These are phyloP conservation scores for Pythium brassicae DNA, from an alignment of 352 stramenopile genomes.

Conservation along the genomic window DNA sequence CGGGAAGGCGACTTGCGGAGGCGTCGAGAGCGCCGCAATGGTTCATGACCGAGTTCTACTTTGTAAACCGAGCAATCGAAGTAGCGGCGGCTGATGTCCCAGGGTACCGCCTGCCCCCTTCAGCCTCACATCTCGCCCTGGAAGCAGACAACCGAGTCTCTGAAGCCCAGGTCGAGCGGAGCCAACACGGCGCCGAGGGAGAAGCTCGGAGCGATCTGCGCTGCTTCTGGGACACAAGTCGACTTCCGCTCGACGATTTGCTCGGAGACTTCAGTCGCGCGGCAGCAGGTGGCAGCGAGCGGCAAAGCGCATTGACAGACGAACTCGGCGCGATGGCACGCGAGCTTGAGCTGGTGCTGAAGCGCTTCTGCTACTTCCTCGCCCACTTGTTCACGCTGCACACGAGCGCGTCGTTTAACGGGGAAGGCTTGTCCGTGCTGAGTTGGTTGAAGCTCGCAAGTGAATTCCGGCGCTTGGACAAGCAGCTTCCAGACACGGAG, in stretches of 20 bases:
- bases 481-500: conserved; percentile 14
- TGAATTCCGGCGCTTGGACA: conserved; percentile 26
- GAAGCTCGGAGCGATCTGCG: not conserved
- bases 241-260: not conserved
- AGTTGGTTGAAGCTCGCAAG: conserved; percentile 32
- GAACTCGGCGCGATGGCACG: not conserved
- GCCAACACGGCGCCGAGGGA: not conserved
- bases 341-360: conserved; percentile 34
- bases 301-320: not conserved
- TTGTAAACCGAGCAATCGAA: conserved; percentile 31
- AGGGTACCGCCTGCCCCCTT: not conserved
- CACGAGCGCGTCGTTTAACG: conserved; percentile 25
- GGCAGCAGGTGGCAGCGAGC: not conserved
- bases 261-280: not conserved
- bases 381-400: conserved; percentile 41
- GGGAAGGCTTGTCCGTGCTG: conserved; percentile 7
- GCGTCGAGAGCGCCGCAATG: conserved; percentile 8
- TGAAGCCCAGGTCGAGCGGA: no score
- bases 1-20: not conserved
- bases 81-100: conserved; percentile 1
- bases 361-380: conserved; percentile 34
- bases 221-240: conserved; percentile 8
- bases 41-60: conserved; percentile 42
- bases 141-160: not conserved
- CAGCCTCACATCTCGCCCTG: no score